phyloP scores from a whole-genome alignment of 2,329 filamentous ascomycete species.

The Aspergillus alliaceus region DNA sequence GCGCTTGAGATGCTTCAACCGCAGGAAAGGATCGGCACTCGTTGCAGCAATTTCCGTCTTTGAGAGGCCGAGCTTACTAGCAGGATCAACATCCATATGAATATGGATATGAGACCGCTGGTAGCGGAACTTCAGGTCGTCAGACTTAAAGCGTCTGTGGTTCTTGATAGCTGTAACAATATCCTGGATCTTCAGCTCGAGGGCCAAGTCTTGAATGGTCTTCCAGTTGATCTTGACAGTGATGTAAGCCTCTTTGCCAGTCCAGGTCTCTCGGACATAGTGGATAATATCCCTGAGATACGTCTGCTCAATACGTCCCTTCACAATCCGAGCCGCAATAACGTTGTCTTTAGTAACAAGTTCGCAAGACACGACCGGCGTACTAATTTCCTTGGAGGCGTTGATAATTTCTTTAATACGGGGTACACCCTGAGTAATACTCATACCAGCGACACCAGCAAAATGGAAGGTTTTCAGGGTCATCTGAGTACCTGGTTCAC shows the following conservation, averaged over 20 bases:
- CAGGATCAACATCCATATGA: conserved; percentile 55
- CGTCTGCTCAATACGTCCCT: conserved; percentile 92
- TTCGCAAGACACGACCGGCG: conserved; percentile 86
- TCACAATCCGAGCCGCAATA: conserved; percentile 82
- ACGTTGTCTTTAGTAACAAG: conserved; percentile 74
- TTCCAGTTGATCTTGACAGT: conserved; percentile 78
- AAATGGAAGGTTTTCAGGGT: conserved; percentile 99
- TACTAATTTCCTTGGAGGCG: conserved; percentile 89
- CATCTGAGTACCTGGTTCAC: conserved; percentile 98
- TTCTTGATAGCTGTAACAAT: conserved; percentile 75
- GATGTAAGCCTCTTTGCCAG: conserved; percentile 71
- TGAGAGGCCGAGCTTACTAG: conserved; percentile 34
- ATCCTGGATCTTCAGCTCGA: conserved; percentile 73
- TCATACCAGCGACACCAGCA: conserved; percentile 98
- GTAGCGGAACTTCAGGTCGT: conserved; percentile 62
- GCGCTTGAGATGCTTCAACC: conserved; percentile 82
- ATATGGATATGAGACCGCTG: conserved; percentile 65
- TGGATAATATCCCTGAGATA: conserved; percentile 78
- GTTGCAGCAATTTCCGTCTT: conserved; percentile 46
- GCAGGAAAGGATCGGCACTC: conserved; percentile 49
- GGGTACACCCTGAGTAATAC: conserved; percentile 97
- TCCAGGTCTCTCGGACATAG: conserved; percentile 87
- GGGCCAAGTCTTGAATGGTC: conserved; percentile 74
- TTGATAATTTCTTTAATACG: conserved; percentile 99
- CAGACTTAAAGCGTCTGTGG: conserved; percentile 72